Evolutionary conservation across 768 basidiomycete species (phyloP), one percentile per base, ranked within the genome.

Genomic region (Phaffia tasmanica): DNA sequence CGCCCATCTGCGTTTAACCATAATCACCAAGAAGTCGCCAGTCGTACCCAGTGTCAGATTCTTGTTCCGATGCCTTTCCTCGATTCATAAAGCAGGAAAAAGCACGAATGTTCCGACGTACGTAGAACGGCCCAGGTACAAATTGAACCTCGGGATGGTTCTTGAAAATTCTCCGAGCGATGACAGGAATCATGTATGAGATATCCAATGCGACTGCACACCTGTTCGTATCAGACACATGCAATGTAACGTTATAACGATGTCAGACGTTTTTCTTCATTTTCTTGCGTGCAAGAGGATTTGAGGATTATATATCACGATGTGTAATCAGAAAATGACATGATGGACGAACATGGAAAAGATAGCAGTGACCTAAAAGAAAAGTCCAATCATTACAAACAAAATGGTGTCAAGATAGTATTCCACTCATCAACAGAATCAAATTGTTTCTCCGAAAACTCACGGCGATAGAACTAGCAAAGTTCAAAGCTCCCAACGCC

Each of bases 91-190:
- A 5, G 2, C n/a, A 6, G 29, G 0, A 4, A 57, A 18, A 14
- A 7, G 56, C 25, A 42, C 14, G 19, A 60, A 15, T 4, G 9
- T 30, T 23, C 77, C 27, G 62, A 35, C 88, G 86, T 83, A 90
- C 84, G 77, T 85, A 89, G 78, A 90, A 89, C 7, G 89, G 88
- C 15, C 89, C 89, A 4, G 89, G 89, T 68, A 82, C 84, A 80
- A 91, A 91, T 72, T 81, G 79, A 48, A 91, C 88, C 57, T 90
- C 88, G 0, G 87, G 86, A 72, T 90, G 88, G 63, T 83, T 80
- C 70, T 80, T 77, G 75, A 81, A 88, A 32, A 84, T 73, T 35
- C 88, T 80, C 51, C 88, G 83, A 68, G 80, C 80, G 74, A 85
- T 82, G 71, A 91, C 88, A 4, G 88, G 89, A 68, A 89, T 86